Percentiles rank a stretch among this genome's conserved stretches.
phyloP scores from a whole-genome alignment of 1,284 basidiomycete genomes.

The Boletus mariae region DNA sequence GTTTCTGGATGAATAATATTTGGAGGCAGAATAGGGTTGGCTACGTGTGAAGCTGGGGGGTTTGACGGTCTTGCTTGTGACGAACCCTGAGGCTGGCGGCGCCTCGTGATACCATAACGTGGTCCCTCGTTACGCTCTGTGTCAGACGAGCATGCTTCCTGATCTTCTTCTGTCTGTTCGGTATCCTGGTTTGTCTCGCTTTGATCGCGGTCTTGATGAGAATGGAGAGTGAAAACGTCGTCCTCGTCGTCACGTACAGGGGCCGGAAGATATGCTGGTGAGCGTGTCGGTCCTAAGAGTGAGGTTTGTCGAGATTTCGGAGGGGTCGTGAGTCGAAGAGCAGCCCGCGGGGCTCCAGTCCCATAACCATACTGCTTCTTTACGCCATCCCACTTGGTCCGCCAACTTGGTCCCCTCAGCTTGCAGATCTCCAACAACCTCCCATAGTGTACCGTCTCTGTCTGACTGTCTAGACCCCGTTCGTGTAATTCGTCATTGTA shows the following conservation, averaged over 20 bases:
- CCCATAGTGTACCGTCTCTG: constrained; percentile 76
- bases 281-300: constrained; percentile 16
- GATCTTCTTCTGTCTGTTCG: constrained; percentile 17
- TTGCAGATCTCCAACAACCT: constrained; percentile 77
- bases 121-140: constrained; percentile 25
- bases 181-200: constrained; percentile 23
- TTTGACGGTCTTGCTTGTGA: constrained; percentile 16
- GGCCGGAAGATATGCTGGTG: constrained; percentile 16
- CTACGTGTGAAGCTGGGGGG: constrained; percentile 20
- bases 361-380: constrained; percentile 53
- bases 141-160: constrained; percentile 15
- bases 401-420: constrained; percentile 71
- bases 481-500: constrained; percentile 74
- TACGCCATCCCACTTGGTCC: constrained; percentile 68
- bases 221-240: constrained; percentile 45
- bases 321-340: constrained; percentile 11
- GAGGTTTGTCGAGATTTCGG: constrained; percentile 13
- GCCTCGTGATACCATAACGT: constrained; percentile 4
- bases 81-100: constrained; percentile 22
- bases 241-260: constrained; percentile 36
- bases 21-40: constrained; percentile 23
- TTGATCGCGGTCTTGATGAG: constrained; percentile 39
- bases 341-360: constrained; percentile 6
- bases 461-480: constrained; percentile 68
- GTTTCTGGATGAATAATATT: constrained; percentile 27